These are phyloP conservation scores for Vigna trinervia DNA, from an alignment of 306 rosid species.

Conservation along the genomic window DNA sequence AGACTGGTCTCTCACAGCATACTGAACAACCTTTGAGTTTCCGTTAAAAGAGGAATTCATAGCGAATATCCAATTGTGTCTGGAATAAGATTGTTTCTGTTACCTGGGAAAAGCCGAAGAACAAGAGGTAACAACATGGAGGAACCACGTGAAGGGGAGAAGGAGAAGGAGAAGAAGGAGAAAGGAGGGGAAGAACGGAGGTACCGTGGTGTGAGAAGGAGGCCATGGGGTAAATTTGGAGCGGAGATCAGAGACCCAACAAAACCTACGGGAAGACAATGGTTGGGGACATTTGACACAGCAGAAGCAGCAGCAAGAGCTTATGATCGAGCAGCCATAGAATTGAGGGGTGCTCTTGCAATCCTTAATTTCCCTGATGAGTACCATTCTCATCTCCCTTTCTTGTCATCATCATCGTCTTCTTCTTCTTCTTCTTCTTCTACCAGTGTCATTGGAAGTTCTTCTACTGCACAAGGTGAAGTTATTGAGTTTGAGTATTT, in stretches of 20 bases:
- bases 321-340: slow-evolving; percentile 74
- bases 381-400: slow-evolving; percentile 45
- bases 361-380: slow-evolving; percentile 49
- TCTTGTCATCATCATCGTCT: background rate
- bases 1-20: background rate
- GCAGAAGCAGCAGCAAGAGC: slow-evolving; percentile 81
- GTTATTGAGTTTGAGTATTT: slow-evolving; percentile 51
- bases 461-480: slow-evolving; percentile 16
- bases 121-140: background rate
- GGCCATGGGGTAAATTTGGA: slow-evolving; percentile 85
- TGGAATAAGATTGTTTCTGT: background rate
- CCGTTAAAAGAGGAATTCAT: too few species aligned
- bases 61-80: background rate
- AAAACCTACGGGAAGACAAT: slow-evolving; percentile 59
- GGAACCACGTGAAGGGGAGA: slow-evolving; percentile 38
- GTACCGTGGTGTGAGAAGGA: slow-evolving; percentile 65
- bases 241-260: slow-evolving; percentile 73
- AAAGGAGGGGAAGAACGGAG: slow-evolving; percentile 47
- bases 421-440: background rate
- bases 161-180: slow-evolving; percentile 39
- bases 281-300: slow-evolving; percentile 78
- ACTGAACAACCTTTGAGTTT: background rate
- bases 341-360: slow-evolving; percentile 60
- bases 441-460: slow-evolving; percentile 31
- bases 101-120: background rate